Percentiles rank a stretch among this genome's conserved stretches.
phyloP scores from a whole-genome alignment of 106 monocot species.

The Dendrobium nobile region DNA sequence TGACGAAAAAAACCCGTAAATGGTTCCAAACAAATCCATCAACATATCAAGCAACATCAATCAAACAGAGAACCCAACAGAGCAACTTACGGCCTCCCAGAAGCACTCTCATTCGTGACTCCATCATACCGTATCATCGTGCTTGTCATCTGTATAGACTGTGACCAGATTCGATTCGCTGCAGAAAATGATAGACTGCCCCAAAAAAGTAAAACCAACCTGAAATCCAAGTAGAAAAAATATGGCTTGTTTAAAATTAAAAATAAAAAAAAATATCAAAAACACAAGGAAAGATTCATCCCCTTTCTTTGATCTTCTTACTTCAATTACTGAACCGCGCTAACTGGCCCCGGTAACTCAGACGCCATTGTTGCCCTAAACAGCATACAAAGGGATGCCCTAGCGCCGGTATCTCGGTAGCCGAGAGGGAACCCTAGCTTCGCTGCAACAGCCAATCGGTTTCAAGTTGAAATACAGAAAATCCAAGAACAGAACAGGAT shows the following conservation, averaged over 20 bases:
- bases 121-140: slow-evolving; percentile 50
- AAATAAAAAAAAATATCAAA: background rate
- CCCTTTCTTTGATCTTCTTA: background rate
- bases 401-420: background rate
- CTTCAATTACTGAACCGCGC: slow-evolving; percentile 18
- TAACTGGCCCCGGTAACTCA: slow-evolving; percentile 19
- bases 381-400: slow-evolving; percentile 2
- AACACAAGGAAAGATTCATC: background rate
- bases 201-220: slow-evolving; percentile 57
- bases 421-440: background rate
- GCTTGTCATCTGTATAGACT: slow-evolving; percentile 59
- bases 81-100: slow-evolving; percentile 28
- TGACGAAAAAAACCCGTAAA: background rate
- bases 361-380: slow-evolving; percentile 30
- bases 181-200: slow-evolving; percentile 54
- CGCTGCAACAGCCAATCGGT: too few relatives aligned
- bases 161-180: slow-evolving; percentile 36
- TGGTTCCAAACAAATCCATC: background rate
- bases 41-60: background rate
- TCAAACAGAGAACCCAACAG: background rate
- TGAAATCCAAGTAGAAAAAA: slow-evolving; percentile 13
- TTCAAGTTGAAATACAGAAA: too few relatives aligned
- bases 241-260: background rate
- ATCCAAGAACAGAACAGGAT: too few relatives aligned
- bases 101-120: slow-evolving; percentile 21